Evolutionary conservation across 495 filamentous ascomycete genomes (phyloP).

Genomic region (Xylaria longipes): DNA sequence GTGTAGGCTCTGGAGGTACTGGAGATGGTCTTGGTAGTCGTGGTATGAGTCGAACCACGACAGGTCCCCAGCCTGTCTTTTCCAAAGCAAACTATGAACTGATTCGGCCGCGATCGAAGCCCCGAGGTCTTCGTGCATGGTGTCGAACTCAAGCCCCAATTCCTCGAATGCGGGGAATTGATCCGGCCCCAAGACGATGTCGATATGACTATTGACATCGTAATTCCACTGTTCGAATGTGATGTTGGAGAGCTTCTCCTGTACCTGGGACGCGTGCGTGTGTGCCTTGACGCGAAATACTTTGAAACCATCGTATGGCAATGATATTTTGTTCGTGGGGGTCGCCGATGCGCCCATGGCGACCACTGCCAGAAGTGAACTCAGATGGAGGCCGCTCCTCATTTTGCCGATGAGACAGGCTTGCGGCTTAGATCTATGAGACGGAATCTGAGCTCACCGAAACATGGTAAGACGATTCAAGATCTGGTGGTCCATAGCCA

Average conservation of each 20-base stretch:
- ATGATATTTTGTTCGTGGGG: constrained; percentile 5
- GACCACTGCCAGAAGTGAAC: constrained; percentile 6
- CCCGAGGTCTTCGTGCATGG: constrained; percentile 55
- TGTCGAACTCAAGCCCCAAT: constrained; percentile 40
- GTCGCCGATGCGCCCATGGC: constrained; percentile 7
- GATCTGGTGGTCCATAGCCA: not conserved
- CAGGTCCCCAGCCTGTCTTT: constrained; percentile 30
- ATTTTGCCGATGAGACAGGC: not conserved
- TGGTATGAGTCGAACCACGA: constrained; percentile 58
- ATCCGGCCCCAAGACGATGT: constrained; percentile 48
- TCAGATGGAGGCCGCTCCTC: not conserved
- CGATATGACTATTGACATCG: constrained; percentile 36
- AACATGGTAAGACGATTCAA: not conserved
- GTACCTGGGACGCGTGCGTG: constrained; percentile 31
- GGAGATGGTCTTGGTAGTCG: constrained; percentile 51
- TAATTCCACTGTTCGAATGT: constrained; percentile 39
- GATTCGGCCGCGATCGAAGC: constrained; percentile 48
- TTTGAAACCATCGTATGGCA: constrained; percentile 49
- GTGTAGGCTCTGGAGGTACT: constrained; percentile 50
- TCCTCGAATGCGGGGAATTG: constrained; percentile 43
- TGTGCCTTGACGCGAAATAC: constrained; percentile 44
- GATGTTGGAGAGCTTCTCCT: constrained; percentile 39
- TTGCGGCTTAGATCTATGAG: not conserved
- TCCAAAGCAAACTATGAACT: constrained; percentile 1
- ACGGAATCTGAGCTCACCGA: not conserved